Base-by-base conservation (phyloP, 1,139 yeast species). In the Candida neerlandica region DNA sequence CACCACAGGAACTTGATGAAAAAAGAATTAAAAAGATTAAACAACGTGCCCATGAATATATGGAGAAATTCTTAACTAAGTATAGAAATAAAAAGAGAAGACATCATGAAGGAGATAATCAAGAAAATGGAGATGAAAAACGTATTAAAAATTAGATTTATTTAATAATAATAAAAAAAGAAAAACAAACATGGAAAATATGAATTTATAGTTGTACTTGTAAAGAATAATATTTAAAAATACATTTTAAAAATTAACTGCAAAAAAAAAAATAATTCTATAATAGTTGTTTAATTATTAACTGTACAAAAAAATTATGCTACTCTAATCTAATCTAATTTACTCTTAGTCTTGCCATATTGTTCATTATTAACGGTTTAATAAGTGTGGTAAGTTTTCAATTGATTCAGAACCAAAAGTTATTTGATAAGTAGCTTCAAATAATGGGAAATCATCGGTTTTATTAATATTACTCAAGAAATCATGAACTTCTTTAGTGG, bases 401-500 rank as follows among this genome's bases (percentile, higher is more conserved):
- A 85, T 83, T 57, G 81, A 77, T 51, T 84, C 83, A 55, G 80
- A 80, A 60, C 87, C 89, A 71, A 84, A 90, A 51, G 90, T 82
- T 60, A 92, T 88, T 59, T 80, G 82, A 71, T 90, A 89, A 51
- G 95, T 90, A 49, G 95, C 89, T 62, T 83, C 89, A 63, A 92
- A 86, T 60, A 92, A 80, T 52, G 97, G 97, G 81, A 87, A 92
- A 60, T 90, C 94, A 18, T 79, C 78, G 53, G 76, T 66, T 70
- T 80, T 78, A 49, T 81, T 76, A 70, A 78, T 80, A 64, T 79
- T 78, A 50, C 73, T 78, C 64, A 92, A 78, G 68, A 92, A 82
- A 64, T 87, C 95, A 70, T 89, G 89, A 47, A 92, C 97, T 75
- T 92, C 98, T 70, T 82, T 82, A 55, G 94, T 81, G 41, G 98